phyloP scores from a whole-genome alignment of 1,139 yeast species.

The Nakaseomyces bracarensis region DNA sequence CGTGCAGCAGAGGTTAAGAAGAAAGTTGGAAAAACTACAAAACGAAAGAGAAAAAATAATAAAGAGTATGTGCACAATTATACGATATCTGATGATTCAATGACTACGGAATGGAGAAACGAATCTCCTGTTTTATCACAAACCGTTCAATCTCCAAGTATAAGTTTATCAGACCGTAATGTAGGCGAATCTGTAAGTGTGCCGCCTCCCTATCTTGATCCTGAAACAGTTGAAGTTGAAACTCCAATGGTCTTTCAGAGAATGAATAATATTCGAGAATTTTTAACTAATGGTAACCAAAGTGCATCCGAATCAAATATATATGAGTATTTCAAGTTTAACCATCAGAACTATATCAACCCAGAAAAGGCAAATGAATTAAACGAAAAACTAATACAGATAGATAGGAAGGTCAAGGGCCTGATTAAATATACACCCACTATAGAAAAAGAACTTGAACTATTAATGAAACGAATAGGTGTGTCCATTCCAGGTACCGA shows the following conservation, averaged over 20 bases:
- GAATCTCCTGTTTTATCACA: background rate
- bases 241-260: background rate
- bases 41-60: background rate
- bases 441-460: background rate
- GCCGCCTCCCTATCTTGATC: background rate
- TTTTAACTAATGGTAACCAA: background rate
- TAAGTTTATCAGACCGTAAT: background rate
- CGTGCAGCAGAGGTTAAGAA: constrained; percentile 1
- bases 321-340: background rate
- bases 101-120: background rate
- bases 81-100: background rate
- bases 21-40: background rate
- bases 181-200: background rate
- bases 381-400: background rate
- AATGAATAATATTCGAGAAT: background rate
- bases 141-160: background rate
- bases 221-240: background rate
- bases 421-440: background rate
- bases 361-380: background rate
- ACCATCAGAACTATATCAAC: background rate
- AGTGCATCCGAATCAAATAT: background rate
- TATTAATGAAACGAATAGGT: background rate
- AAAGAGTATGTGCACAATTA: background rate
- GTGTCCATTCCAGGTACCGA: background rate
- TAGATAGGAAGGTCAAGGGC: constrained; percentile 3